Evolutionary conservation across 495 filamentous ascomycete genomes (phyloP).

Genomic region (Daldinia bambusicola): DNA sequence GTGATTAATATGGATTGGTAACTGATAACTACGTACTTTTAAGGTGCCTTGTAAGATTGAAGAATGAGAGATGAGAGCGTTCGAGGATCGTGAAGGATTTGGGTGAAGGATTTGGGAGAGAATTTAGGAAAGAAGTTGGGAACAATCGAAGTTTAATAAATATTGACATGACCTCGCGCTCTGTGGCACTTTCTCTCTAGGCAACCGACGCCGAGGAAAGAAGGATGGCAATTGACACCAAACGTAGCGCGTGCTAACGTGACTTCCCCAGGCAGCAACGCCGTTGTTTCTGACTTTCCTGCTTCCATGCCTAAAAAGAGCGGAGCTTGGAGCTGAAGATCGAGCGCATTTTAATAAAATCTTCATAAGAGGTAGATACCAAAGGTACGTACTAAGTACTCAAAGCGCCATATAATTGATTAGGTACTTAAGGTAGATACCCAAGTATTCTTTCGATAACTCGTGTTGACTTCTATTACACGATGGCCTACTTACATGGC

Average conservation of each 20-base stretch:
- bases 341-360: not conserved
- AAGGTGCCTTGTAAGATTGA: not conserved
- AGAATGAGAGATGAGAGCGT: not conserved
- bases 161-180: constrained; percentile 10
- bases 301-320: constrained; percentile 4
- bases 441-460: not conserved
- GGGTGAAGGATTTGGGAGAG: not conserved
- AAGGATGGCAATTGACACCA: constrained; percentile 19
- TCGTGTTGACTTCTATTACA: not conserved
- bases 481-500: not conserved
- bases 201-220: constrained; percentile 18
- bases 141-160: constrained; percentile 14
- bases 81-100: not conserved
- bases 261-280: constrained; percentile 30
- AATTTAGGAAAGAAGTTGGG: not conserved
- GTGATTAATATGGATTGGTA: not conserved
- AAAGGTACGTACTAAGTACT: too few species aligned
- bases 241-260: constrained; percentile 24
- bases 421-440: too few species aligned
- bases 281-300: constrained; percentile 1
- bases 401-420: too few species aligned
- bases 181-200: constrained; percentile 13
- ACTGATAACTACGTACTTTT: too few species aligned
- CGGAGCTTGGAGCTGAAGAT: constrained; percentile 13
- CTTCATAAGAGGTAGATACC: not conserved